Base-by-base conservation (phyloP, 768 basidiomycete genomes). In the Rhodosporidiobolus sp. region DNA sequence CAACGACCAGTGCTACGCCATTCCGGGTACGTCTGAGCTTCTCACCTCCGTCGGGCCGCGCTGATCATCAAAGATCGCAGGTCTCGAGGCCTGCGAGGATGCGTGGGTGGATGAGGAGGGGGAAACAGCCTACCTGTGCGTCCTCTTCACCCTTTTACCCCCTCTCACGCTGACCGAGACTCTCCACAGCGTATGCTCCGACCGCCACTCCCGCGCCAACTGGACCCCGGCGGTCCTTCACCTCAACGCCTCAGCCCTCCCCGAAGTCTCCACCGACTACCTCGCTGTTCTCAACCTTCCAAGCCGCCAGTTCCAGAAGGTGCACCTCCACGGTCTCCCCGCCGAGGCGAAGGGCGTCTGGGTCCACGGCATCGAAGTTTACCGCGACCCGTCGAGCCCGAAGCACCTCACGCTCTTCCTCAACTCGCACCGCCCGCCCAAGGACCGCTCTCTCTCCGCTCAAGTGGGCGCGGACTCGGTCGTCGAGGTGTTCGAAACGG, bases 361-460 rank as follows among this genome's bases (percentile, higher is more conserved):
- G 28, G 76, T 87, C 19, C 88, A 89, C 67, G 89, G 89, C 24
- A 86, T 90, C 85, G 89, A 89, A 67, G 85, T 89, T 30, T 87
- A 88, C 16, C 82, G 84, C 2, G 87, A 87, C 12, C 63, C 66
- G 22, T 30, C 63, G 8, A 81, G 87, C 66, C 82, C 85, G 8
- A 80, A 82, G 19, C 79, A 84, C 58, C 83, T 89, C 16, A 89
- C 85, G 72, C 82, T 90, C 24, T 90, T 89, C 76, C 81, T 88
- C n/a, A 82, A 90, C 73, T 90, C 90, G 78, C 89, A 90, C 78
- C 86, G 88, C 43, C 82, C 81, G 28, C 89, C 88, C 0, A 67
- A 82, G 3, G 79, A 79, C 24, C 82, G 80, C 20, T 78, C 82
- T 32, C 49, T 58, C 14, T 80, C 85, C 1, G 75, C 68, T 11